Evolutionary conservation across 176 grass and related monocot genomes (phyloP).

Genomic region (Oryza australiensis): DNA sequence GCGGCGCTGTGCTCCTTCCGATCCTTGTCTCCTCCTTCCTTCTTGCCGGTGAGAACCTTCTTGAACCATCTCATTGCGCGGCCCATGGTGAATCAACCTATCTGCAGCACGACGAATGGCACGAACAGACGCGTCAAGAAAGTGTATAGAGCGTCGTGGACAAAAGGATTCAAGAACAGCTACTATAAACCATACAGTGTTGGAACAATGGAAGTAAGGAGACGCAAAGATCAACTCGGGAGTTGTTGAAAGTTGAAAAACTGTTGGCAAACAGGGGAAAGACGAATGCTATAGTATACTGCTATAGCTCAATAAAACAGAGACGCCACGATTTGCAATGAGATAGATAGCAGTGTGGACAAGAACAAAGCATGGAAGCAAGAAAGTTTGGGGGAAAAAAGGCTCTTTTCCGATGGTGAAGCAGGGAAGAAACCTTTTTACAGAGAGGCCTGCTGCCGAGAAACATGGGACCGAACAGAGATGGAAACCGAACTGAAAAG

Average conservation of each 20-base stretch:
- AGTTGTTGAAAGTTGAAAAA: background rate
- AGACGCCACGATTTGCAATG: background rate
- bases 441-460: background rate
- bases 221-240: background rate
- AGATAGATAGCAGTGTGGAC: background rate
- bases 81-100: conserved; percentile 45
- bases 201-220: conserved; percentile 7
- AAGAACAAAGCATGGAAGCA: background rate
- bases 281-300: background rate
- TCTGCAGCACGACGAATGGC: background rate
- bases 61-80: conserved; percentile 79
- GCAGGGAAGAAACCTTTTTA: conserved; percentile 22
- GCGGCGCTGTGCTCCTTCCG: conserved; percentile 5
- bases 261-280: background rate
- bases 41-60: conserved; percentile 68
- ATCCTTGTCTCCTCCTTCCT: conserved; percentile 44
- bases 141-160: background rate
- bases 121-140: background rate
- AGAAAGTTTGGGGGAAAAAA: background rate
- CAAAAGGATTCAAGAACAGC: background rate
- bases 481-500: background rate
- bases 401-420: background rate
- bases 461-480: conserved; percentile 20
- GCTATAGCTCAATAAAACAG: background rate
- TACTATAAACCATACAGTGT: background rate